A percentile compares a stretch with the other conserved stretches of the same genome.
Evolutionary conservation across 345 rosid genomes (phyloP).

Genomic region (Citrus australasica): DNA sequence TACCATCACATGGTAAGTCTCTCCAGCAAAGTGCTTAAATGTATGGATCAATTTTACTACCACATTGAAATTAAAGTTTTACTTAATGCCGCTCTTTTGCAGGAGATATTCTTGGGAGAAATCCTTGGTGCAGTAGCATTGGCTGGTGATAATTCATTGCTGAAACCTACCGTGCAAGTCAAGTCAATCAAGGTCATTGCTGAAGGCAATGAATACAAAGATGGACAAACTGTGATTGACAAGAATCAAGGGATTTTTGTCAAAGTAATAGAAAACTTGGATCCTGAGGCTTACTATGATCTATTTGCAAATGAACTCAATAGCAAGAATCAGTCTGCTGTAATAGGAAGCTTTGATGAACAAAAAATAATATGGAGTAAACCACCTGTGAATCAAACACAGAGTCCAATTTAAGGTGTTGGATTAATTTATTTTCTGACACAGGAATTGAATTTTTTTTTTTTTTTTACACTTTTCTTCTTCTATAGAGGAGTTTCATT

Average conservation of each 20-base stretch:
- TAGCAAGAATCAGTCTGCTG: slow-evolving; percentile 57
- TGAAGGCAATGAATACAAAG: slow-evolving; percentile 51
- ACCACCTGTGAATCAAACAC: slow-evolving; percentile 32
- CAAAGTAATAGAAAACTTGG: slow-evolving; percentile 42
- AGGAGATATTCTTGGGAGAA: slow-evolving; percentile 85
- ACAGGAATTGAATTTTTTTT: slow-evolving; percentile 7
- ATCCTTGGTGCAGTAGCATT: slow-evolving; percentile 67
- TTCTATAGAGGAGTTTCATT: neutral
- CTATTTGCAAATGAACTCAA: slow-evolving; percentile 46
- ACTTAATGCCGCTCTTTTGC: slow-evolving; percentile 15
- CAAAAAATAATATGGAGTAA: slow-evolving; percentile 60
- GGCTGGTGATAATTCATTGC: slow-evolving; percentile 32
- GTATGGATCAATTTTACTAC: neutral
- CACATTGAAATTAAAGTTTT: neutral
- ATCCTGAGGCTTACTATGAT: slow-evolving; percentile 35
- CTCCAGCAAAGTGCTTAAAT: neutral
- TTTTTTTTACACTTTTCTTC: neutral
- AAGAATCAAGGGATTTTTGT: slow-evolving; percentile 38
- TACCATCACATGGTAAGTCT: slow-evolving; percentile 59
- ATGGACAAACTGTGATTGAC: slow-evolving; percentile 50
- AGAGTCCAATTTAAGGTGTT: neutral
- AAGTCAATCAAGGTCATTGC: slow-evolving; percentile 48
- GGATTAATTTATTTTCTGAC: neutral
- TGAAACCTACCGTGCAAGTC: slow-evolving; percentile 37
- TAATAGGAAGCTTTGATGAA: slow-evolving; percentile 67